Conservation (phyloP, 371 early-diverging fungal genomes). For the Rhizopus sp. region DNA sequence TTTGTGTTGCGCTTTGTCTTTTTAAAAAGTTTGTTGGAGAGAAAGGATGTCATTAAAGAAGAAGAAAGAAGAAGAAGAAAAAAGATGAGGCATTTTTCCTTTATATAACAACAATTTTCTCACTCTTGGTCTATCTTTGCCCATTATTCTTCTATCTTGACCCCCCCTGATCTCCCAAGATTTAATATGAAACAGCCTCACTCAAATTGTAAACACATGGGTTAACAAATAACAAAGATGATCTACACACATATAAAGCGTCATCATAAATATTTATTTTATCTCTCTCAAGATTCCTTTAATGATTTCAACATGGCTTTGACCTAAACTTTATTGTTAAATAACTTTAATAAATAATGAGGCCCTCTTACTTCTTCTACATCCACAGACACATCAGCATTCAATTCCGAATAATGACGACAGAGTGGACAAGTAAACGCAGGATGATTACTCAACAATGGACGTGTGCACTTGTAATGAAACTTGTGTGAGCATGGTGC, state of each 20-base stretch:
- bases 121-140: not conserved
- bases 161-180: no score
- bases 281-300: constrained; percentile 7
- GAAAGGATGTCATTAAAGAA: not conserved
- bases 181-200: no score
- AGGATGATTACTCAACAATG: constrained; percentile 59
- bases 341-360: not conserved
- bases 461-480: constrained; percentile 91
- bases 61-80: not conserved
- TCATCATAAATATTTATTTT: not conserved
- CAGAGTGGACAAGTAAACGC: constrained; percentile 94
- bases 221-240: no score
- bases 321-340: constrained; percentile 4
- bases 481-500: constrained; percentile 95
- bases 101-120: not conserved
- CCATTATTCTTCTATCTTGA: not conserved
- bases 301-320: constrained; percentile 11
- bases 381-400: constrained; percentile 70
- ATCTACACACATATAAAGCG: no score
- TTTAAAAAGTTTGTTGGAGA: not conserved
- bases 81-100: no score
- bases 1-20: no score
- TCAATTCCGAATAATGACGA: constrained; percentile 89
- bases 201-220: no score
- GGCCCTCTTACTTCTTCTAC: constrained; percentile 28